These are phyloP conservation scores for Nigrograna mackinnonii DNA, from an alignment of 2,329 filamentous ascomycete species.

Conservation along the genomic window DNA sequence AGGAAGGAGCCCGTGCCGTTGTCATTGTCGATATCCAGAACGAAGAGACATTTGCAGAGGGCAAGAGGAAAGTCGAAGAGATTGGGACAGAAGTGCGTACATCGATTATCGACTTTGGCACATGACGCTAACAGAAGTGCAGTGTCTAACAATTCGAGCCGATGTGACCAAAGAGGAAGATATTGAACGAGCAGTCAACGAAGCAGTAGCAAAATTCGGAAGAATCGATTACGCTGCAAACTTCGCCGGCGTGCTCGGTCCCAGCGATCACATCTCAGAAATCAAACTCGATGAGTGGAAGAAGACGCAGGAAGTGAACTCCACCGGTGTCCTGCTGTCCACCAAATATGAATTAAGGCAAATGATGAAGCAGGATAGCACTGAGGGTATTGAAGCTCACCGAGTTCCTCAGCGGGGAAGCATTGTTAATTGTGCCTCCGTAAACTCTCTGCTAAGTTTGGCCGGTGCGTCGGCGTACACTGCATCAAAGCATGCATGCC, in stretches of 20 bases:
- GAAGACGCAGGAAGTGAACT: conserved; percentile 42
- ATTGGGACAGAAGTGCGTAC: conserved; percentile 10
- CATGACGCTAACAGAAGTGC: neutral
- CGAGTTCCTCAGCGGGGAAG: conserved; percentile 11
- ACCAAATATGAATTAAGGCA: conserved; percentile 46
- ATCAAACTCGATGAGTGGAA: conserved; percentile 44
- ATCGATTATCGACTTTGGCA: neutral
- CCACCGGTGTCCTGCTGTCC: conserved; percentile 46
- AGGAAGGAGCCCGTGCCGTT: conserved; percentile 17
- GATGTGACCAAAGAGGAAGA: conserved; percentile 37
- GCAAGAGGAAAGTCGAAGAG: conserved; percentile 14
- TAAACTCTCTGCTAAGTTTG: conserved; percentile 12
- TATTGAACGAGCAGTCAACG: conserved; percentile 30
- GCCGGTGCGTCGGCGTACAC: conserved; percentile 20
- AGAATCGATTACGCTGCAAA: conserved; percentile 58
- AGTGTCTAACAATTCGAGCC: conserved; percentile 15
- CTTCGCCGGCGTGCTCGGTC: conserved; percentile 50
- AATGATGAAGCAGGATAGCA: conserved; percentile 36
- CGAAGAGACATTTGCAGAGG: conserved; percentile 12
- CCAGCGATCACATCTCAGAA: conserved; percentile 48
- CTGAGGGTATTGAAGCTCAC: conserved; percentile 6
- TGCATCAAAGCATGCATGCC: conserved; percentile 31
- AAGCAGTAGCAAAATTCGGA: conserved; percentile 46
- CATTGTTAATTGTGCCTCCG: conserved; percentile 20
- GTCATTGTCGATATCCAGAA: conserved; percentile 18